Base-by-base conservation (phyloP, 1,284 basidiomycete species). In the Cutaneotrichosporon sp. region DNA sequence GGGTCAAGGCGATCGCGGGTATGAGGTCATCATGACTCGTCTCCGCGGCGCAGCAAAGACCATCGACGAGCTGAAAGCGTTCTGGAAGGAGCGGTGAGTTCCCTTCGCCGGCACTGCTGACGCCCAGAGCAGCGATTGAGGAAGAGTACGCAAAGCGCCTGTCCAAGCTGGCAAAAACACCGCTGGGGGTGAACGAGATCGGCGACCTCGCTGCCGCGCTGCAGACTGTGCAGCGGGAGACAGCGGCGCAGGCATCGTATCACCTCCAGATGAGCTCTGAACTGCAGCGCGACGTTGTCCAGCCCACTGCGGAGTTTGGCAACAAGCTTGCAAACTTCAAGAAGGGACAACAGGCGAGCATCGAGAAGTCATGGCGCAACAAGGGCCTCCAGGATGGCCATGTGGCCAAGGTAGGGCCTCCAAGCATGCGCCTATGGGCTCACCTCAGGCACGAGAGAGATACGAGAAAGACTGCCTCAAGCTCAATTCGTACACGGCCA, bases 401-500 rank as follows among this genome's bases (percentile, higher is more conserved):
- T 62, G 90, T 92, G 29, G 79, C 80, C 60, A 91, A 90, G 74
- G 78, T 77, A 46, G 32, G 12, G 33, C 33, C 12, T 3, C 16
- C 11, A 8, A 19, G 4, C 14, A 2, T 25, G 43, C 3, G 19
- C 42, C 6, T 35, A n/a, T 39, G 52, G 35, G 42, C 47, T 14
- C 39, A 48, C 16, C 22, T 4, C 64, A 80, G 75, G 89, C 94
- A 2, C 84, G 89, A 59, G 90, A 96, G 70, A 90, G 92, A 69
- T 98, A 97, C 76, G 91, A 97, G 73, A 80, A 82, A 49, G 92
- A 97, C 68, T 97, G 93, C 73, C 80, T 96, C 57, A 84, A 87
- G 57, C 93, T 97, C 80, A 97, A 97, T 72, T 87, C 90, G 8
- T 93, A 88, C 72, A 94, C 92, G 4, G 94, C 94, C 2, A 92